These are phyloP conservation scores for Blastocladiella emersonii DNA, from an alignment of 371 early-diverging fungal species.

Conservation along the genomic window DNA sequence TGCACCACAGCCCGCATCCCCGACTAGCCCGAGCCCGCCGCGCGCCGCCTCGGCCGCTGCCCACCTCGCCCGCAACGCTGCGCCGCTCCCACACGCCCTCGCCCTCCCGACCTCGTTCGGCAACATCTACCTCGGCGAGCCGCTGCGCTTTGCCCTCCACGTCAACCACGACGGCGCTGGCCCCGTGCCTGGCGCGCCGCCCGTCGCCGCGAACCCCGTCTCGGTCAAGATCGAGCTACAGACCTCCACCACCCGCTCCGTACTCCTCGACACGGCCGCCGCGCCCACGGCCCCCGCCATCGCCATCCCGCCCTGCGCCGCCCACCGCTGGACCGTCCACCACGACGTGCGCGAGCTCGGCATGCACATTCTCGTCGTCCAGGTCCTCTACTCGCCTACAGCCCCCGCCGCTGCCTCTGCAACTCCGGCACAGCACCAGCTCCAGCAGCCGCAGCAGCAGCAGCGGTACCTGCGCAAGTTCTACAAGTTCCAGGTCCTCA, in stretches of 20 bases:
- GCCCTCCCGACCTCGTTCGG: constrained; percentile 24
- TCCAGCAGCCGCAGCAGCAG: constrained; percentile 5
- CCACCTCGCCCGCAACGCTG: too few relatives aligned
- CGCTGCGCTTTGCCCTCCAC: constrained; percentile 27
- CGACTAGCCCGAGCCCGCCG: too few relatives aligned
- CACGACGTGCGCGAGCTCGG: constrained; percentile 44
- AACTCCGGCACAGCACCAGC: neutral
- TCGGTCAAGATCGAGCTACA: constrained; percentile 34
- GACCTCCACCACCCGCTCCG: constrained; percentile 28
- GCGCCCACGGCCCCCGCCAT: neutral
- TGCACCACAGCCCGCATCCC: too few relatives aligned
- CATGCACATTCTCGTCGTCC: constrained; percentile 33
- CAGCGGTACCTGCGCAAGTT: constrained; percentile 32
- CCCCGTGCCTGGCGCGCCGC: constrained; percentile 12
- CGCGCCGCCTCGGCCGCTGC: too few relatives aligned
- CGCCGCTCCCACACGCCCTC: neutral
- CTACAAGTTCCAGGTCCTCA: constrained; percentile 41
- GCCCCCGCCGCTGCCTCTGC: neutral
- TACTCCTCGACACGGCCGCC: constrained; percentile 22
- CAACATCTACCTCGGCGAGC: constrained; percentile 39
- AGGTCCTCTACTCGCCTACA: neutral
- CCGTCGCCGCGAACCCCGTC: constrained; percentile 3
- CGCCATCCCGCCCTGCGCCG: constrained; percentile 7
- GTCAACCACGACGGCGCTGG: constrained; percentile 36
- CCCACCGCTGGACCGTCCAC: constrained; percentile 23